Evolutionary conservation across 306 rosid species (phyloP).

Genomic region (Cicer yamashitae): DNA sequence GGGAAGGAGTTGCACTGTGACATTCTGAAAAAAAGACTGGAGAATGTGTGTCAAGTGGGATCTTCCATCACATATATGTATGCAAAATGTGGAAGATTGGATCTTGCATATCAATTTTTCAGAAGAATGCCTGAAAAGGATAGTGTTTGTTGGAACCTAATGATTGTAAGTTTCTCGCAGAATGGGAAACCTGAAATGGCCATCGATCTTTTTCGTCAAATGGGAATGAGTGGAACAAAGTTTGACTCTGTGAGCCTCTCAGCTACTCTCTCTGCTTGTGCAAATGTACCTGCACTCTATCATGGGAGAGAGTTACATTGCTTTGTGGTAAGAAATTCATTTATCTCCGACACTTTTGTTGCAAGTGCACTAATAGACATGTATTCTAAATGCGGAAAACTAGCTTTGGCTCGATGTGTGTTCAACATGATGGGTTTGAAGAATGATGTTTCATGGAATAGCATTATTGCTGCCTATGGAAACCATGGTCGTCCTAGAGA

Average conservation of each 20-base stretch:
- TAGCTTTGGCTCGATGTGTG: slow-evolving; percentile 59
- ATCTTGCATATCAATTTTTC: slow-evolving; percentile 66
- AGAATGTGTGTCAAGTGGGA: slow-evolving; percentile 59
- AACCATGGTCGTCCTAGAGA: slow-evolving; percentile 66
- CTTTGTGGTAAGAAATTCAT: slow-evolving; percentile 57
- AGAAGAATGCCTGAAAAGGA: slow-evolving; percentile 64
- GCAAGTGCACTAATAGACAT: slow-evolving; percentile 76
- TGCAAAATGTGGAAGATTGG: slow-evolving; percentile 82
- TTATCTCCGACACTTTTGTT: slow-evolving; percentile 59
- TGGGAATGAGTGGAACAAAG: slow-evolving; percentile 66
- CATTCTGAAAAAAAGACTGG: slow-evolving; percentile 59
- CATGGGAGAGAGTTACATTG: slow-evolving; percentile 78
- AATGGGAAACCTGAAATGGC: slow-evolving; percentile 76
- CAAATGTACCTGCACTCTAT: slow-evolving; percentile 68
- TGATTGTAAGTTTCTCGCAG: slow-evolving; percentile 74
- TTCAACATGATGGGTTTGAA: slow-evolving; percentile 66
- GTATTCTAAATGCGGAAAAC: slow-evolving; percentile 88
- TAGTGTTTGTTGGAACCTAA: slow-evolving; percentile 83
- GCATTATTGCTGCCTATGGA: slow-evolving; percentile 80
- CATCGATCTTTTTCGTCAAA: slow-evolving; percentile 65
- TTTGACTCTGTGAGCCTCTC: slow-evolving; percentile 72
- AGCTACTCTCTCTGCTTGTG: slow-evolving; percentile 71
- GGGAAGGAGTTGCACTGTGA: slow-evolving; percentile 80
- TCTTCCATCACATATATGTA: slow-evolving; percentile 79
- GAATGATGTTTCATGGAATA: slow-evolving; percentile 90